Percentiles rank a stretch among this genome's conserved stretches.
phyloP scores from a whole-genome alignment of 352 stramenopile genomes.

The Pythium pyrilobum region DNA sequence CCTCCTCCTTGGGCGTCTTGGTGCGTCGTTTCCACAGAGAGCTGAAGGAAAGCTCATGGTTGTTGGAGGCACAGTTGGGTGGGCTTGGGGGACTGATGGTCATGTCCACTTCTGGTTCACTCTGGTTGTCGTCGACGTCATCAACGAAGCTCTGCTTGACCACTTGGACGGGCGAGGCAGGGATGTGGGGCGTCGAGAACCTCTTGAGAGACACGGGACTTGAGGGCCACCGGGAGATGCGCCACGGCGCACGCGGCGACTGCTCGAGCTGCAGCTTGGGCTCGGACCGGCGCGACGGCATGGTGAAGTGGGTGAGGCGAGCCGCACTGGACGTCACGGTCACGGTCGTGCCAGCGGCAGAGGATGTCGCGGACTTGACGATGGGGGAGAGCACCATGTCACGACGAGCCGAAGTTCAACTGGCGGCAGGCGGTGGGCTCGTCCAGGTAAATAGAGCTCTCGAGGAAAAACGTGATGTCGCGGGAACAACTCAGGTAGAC shows the following conservation, averaged over 20 bases:
- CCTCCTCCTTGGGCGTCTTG: constrained; percentile 9
- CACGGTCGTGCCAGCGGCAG: not conserved
- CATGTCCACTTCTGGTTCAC: constrained; percentile 1
- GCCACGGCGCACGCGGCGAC: constrained; percentile 8
- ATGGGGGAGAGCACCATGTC: constrained; percentile 16
- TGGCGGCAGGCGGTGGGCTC: not conserved
- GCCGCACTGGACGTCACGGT: not conserved
- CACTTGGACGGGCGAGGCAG: constrained; percentile 9
- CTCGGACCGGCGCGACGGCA: constrained; percentile 17
- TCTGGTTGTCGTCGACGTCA: constrained; percentile 13
- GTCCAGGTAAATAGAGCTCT: not conserved
- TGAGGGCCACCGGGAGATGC: constrained; percentile 13
- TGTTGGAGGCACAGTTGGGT: constrained; percentile 1
- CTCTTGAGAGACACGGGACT: constrained; percentile 16
- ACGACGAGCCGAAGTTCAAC: not conserved
- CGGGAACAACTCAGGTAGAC: not conserved
- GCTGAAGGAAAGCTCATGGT: constrained; percentile 9
- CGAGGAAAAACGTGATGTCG: not conserved
- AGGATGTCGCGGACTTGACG: not conserved
- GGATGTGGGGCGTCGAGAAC: constrained; percentile 9
- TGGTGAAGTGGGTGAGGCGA: constrained; percentile 6
- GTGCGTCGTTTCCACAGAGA: constrained; percentile 14
- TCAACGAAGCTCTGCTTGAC: constrained; percentile 16
- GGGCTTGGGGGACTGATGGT: not conserved
- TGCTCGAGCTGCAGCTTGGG: constrained; percentile 17